Percentiles rank a stretch among this genome's conserved stretches.
Conservation (phyloP, 2,329 filamentous ascomycete genomes). For the Fusarium subglutinans region DNA sequence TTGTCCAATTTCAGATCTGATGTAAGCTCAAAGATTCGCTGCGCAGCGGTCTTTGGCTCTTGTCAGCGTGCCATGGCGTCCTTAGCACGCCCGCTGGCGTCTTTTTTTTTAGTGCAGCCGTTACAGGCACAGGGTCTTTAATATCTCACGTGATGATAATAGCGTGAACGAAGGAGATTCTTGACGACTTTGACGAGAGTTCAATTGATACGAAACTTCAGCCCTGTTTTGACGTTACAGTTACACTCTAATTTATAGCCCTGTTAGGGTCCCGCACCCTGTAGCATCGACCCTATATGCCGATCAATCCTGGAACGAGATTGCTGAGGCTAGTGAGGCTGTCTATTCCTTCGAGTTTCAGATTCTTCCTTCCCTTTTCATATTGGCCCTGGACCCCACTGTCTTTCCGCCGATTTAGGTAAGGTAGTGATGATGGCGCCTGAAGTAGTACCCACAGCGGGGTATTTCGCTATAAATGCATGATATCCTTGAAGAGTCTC, state of each 20-base stretch:
- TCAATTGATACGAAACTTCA: conserved; percentile 6
- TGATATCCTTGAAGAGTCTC: not conserved
- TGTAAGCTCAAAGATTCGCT: conserved; percentile 1
- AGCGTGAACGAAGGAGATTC: not conserved
- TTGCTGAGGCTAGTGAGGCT: conserved; percentile 11
- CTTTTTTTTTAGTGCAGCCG: not conserved
- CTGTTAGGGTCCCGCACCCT: not conserved
- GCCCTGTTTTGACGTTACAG: conserved; percentile 17
- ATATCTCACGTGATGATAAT: not conserved
- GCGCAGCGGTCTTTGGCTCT: not conserved
- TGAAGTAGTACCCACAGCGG: not conserved
- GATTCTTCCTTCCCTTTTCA: not conserved
- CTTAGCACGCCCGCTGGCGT: not conserved
- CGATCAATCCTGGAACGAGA: conserved; percentile 17
- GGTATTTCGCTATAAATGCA: not conserved
- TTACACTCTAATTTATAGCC: not conserved
- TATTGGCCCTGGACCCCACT: not conserved
- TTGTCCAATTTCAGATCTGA: conserved; percentile 18
- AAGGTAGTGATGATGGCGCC: not conserved
- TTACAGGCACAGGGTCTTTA: not conserved
- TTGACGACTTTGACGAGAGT: not conserved
- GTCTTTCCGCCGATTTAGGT: not conserved
- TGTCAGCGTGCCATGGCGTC: not conserved
- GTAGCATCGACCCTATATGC: not conserved
- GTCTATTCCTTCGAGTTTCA: conserved; percentile 21